A percentile compares a stretch with the other conserved stretches of the same genome.
Conservation (phyloP, 2,329 filamentous ascomycete genomes). For the Atkinsonella texensis region DNA sequence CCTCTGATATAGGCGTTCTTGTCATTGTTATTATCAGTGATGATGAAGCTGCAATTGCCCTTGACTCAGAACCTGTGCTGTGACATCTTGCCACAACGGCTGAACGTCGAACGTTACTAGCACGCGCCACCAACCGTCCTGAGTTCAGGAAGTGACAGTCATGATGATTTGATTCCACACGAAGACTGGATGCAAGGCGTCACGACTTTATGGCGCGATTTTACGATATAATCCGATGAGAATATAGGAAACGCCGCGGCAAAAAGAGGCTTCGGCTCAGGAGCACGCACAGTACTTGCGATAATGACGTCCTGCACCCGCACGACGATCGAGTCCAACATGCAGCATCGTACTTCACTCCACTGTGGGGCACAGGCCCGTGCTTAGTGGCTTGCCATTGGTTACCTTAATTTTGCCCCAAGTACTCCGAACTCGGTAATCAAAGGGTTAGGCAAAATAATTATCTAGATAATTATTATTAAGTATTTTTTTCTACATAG, state of each 20-base stretch:
- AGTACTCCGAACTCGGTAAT: too few relatives aligned
- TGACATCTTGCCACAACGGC: background rate
- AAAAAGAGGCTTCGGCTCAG: background rate
- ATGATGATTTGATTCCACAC: background rate
- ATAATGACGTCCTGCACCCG: conserved; percentile 1
- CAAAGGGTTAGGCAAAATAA: too few relatives aligned
- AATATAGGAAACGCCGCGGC: background rate
- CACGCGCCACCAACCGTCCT: background rate
- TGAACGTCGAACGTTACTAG: background rate
- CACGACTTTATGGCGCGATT: too few relatives aligned
- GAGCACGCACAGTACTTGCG: background rate
- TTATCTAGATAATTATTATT: too few relatives aligned
- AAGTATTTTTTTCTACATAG: too few relatives aligned
- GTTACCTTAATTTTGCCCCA: background rate
- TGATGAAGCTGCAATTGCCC: too few relatives aligned
- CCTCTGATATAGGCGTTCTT: background rate
- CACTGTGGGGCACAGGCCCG: background rate
- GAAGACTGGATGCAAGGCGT: too few relatives aligned
- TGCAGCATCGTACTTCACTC: background rate
- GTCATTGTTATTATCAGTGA: too few relatives aligned
- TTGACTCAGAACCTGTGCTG: background rate
- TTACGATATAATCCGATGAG: background rate
- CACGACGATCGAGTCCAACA: background rate
- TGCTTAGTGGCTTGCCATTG: background rate
- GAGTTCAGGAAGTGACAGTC: background rate